Evolutionary conservation across 129 eudicot genomes (phyloP), one percentile per base, ranked within the genome.

Genomic region (Silybum marianum): DNA sequence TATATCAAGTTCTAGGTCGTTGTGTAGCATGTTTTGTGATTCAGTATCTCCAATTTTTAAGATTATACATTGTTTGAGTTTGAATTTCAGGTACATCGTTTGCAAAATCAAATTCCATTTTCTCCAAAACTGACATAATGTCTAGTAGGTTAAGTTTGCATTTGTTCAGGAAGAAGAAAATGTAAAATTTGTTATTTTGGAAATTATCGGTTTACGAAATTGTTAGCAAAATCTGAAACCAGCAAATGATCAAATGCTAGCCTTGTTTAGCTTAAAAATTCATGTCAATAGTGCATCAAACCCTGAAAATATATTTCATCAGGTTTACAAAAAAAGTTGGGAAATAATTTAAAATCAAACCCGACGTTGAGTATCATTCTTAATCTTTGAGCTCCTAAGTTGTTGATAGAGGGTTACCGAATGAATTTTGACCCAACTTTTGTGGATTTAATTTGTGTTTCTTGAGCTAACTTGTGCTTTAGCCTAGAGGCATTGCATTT

Each of bases 61-160:
- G 22, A 38, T 34, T 48, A 48, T 48, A 48, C 6, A 58, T 58
- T 58, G 10, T 77, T 34, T 71, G 74, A 71, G 38, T 18, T 71
- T 1, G 19, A 21, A 71, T 32, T 71, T 71, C 26, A 71, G 48
- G 46, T 14, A 13, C 25, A 14, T 32, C 36, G 3, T 30, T 70
- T 30, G 74, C 48, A 70, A 70, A 36, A 22, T 78, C 10, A n/a
- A 42, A 73, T 51, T 40, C 30, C 46, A 58, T 24, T 40, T 78
- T 23, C 44, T 67, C 13, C 3, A 18, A 70, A 42, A 40, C 3
- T 68, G 82, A 69, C 14, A 78, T 42, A 71, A 71, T 18, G 51
- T 34, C 19, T 71, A 21, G 51, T 71, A 71, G 74, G 25, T 32
- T 71, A 71, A 71, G 48, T 71, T 71, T 71, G 19, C 25, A 71